phyloP scores from a whole-genome alignment of 164 flowering plant genomes.

The Akebia trifoliata region DNA sequence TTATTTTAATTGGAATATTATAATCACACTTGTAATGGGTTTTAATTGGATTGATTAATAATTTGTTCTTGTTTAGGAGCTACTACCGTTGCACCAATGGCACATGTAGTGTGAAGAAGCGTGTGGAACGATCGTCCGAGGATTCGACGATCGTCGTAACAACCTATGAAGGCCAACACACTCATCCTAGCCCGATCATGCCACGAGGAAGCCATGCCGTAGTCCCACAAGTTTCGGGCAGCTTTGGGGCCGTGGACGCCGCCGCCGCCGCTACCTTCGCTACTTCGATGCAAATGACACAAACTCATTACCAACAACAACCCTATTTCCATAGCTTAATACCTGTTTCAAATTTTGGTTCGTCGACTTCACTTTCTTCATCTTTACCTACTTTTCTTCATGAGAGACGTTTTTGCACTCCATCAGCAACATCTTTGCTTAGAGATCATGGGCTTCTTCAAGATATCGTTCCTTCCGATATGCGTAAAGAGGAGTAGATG shows the following conservation, averaged over 20 bases:
- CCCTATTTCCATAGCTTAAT: too few species aligned
- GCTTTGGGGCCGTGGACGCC: too few species aligned
- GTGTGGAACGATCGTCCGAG: conserved; percentile 75
- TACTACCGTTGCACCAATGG: conserved; percentile 86
- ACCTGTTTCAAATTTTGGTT: conserved; percentile 22
- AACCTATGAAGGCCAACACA: conserved; percentile 89
- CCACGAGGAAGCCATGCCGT: conserved; percentile 47
- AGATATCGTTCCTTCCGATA: conserved; percentile 58
- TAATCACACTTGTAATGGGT: too few species aligned
- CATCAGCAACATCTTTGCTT: conserved; percentile 23
- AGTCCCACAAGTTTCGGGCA: conserved; percentile 13
- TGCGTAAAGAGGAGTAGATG: conserved; percentile 36
- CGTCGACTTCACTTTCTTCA: too few species aligned
- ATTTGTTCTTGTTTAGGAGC: conserved; percentile 51
- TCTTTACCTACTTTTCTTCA: conserved; percentile 7
- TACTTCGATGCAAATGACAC: conserved; percentile 11
- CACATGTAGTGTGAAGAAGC: conserved; percentile 81
- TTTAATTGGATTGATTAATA: too few species aligned
- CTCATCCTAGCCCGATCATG: conserved; percentile 57
- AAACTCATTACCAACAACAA: conserved; percentile 18
- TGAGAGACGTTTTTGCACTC: too few species aligned
- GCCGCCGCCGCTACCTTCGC: conserved; percentile 10
- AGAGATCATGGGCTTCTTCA: conserved; percentile 74
- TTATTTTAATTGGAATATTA: too few species aligned
- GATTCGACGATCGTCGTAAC: conserved; percentile 76